Conservation (phyloP, 352 stramenopile genomes). For the Phytophthora agathidicida region DNA sequence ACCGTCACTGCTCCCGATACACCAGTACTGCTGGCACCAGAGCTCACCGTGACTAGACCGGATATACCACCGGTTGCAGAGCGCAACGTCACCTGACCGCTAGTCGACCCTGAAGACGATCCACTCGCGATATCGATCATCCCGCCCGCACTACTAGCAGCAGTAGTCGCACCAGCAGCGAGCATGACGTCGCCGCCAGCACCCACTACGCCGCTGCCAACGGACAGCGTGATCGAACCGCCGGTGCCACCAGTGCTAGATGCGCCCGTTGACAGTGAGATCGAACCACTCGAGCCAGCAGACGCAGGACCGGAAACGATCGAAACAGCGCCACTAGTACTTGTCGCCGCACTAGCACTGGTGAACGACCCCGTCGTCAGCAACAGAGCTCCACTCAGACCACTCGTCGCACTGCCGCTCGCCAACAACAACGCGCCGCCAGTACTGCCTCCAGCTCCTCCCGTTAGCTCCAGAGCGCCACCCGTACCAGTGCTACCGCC, state of each 20-base stretch:
- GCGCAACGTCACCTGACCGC: too few relatives aligned
- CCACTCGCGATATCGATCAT: too few relatives aligned
- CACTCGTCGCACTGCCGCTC: constrained; percentile 4
- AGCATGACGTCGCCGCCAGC: constrained; percentile 15
- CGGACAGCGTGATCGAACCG: background rate
- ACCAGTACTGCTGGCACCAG: constrained; percentile 1
- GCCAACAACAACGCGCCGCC: constrained; percentile 23
- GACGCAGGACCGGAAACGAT: constrained; percentile 24
- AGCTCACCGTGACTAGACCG: too few relatives aligned
- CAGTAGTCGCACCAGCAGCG: constrained; percentile 34
- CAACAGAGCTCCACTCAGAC: too few relatives aligned
- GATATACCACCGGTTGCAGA: too few relatives aligned
- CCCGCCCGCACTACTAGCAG: too few relatives aligned
- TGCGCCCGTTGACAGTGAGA: background rate
- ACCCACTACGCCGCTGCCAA: background rate
- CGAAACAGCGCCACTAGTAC: constrained; percentile 15
- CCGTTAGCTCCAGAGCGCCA: constrained; percentile 5
- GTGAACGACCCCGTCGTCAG: too few relatives aligned
- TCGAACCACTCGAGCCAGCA: background rate
- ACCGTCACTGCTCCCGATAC: constrained; percentile 32
- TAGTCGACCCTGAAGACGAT: too few relatives aligned
- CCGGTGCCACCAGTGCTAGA: background rate
- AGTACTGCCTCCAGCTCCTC: constrained; percentile 11
- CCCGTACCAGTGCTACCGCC: constrained; percentile 1
- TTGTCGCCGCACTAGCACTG: too few relatives aligned